A percentile compares a stretch with the other conserved stretches of the same genome.
These are phyloP conservation scores for Ustilaginoidea virens DNA, from an alignment of 2,329 filamentous ascomycete genomes.

Conservation along the genomic window DNA sequence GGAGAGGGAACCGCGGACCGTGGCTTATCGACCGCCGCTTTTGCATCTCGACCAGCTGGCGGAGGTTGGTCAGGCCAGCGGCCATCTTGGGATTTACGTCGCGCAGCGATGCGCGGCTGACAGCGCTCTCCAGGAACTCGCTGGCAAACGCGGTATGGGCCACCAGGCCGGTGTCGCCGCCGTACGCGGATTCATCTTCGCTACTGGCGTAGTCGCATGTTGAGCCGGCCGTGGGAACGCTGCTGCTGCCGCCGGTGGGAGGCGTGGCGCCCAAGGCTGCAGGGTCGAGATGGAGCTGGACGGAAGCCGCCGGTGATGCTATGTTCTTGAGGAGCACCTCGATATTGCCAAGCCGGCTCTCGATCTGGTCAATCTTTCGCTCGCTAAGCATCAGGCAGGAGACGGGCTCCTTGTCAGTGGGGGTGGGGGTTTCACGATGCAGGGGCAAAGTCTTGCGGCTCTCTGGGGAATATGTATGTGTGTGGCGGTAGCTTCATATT, in stretches of 20 bases:
- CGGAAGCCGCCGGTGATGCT: conserved; percentile 11
- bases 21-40: conserved; percentile 23
- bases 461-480: no score
- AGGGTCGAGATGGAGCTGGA: conserved; percentile 8
- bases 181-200: conserved; percentile 25
- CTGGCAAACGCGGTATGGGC: conserved; percentile 37
- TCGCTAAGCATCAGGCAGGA: conserved; percentile 21
- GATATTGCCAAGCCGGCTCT: conserved; percentile 27
- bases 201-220: conserved; percentile 21
- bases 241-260: conserved; percentile 11
- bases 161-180: conserved; percentile 32
- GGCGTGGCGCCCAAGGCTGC: conserved; percentile 11
- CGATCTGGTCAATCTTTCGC: conserved; percentile 35
- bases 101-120: conserved; percentile 29
- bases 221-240: conserved; percentile 13
- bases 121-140: conserved; percentile 38
- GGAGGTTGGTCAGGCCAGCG: conserved; percentile 33
- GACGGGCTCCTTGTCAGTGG: neutral
- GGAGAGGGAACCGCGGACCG: conserved; percentile 29
- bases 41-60: conserved; percentile 36
- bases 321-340: conserved; percentile 26
- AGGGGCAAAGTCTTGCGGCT: no score
- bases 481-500: no score
- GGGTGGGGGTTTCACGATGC: neutral
- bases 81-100: conserved; percentile 34